Evolutionary conservation across 2,329 filamentous ascomycete genomes (phyloP).

Genomic region (Pezicula rhizophila): DNA sequence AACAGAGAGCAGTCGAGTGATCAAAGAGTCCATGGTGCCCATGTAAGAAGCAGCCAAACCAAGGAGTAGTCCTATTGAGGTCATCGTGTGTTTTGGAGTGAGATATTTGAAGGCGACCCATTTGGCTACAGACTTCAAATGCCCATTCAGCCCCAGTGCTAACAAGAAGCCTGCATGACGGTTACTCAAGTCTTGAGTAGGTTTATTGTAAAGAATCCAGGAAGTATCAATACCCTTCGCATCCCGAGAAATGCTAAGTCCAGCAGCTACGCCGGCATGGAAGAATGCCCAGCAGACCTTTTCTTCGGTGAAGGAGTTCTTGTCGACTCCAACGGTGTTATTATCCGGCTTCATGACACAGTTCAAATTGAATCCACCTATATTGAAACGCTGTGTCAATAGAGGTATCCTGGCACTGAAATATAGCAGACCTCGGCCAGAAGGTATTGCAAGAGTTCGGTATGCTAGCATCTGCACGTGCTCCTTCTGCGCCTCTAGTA

Average conservation of each 20-base stretch:
- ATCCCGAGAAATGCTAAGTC: slow-evolving; percentile 80
- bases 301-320: slow-evolving; percentile 81
- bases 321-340: slow-evolving; percentile 89
- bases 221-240: slow-evolving; percentile 95
- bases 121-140: slow-evolving; percentile 89
- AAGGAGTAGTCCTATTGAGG: slow-evolving; percentile 88
- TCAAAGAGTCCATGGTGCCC: slow-evolving; percentile 94
- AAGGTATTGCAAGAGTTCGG: slow-evolving; percentile 81
- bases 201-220: slow-evolving; percentile 98
- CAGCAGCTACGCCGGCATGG: slow-evolving; percentile 90
- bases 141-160: slow-evolving; percentile 86
- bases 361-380: slow-evolving; percentile 85
- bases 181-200: slow-evolving; percentile 77
- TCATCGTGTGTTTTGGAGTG: slow-evolving; percentile 99
- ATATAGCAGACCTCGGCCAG: slow-evolving; percentile 80
- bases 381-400: slow-evolving; percentile 84
- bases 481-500: slow-evolving; percentile 88
- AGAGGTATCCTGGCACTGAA: slow-evolving; percentile 84
- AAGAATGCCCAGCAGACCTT: slow-evolving; percentile 99
- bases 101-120: slow-evolving; percentile 99
- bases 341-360: slow-evolving; percentile 90
- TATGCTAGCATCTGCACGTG: slow-evolving; percentile 80
- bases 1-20: slow-evolving; percentile 87
- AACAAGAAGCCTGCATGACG: slow-evolving; percentile 93
- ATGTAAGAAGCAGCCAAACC: slow-evolving; percentile 90